Base-by-base conservation (phyloP, 345 rosid genomes). In the Arabis alpina region DNA sequence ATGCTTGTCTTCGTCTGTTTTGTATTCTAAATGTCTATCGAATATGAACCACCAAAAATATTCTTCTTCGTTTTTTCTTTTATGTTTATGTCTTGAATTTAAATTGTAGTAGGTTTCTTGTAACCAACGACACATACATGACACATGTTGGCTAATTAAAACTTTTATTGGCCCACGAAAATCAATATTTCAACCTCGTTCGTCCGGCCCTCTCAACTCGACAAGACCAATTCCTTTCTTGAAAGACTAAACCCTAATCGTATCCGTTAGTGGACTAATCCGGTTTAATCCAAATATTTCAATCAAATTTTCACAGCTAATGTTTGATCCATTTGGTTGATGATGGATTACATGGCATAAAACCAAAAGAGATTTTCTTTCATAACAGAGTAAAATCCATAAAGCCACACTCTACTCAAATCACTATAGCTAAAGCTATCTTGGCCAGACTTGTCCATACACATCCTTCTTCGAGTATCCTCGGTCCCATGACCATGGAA, bases 401-500 rank as follows among this genome's bases (percentile, higher is more conserved):
- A 50, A 49, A 49, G 58, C 23, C 28, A 49, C 15, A 36, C 19
- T 58, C 16, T 19, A 19, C 23, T 66, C 40, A 39, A 37, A 58
- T 63, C 63, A 23, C 13, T 43, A 3, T 19, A 48, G 52, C 53
- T 55, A 39, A 28, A 28, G 42, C 66, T 40, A 68, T 51, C 89
- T 84, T 0, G 95, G 96, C 96, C 97, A 88, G 75, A 83, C 84
- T 76, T 86, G 96, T 42, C 99, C 92, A 10, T 84, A 83, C 40
- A 89, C 95, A 76, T 88, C 97, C 80, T 85, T 88, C 77, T 89
- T 79, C 34, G 37, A 76, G 79, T 94, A 89, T 48, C 55, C 76
- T 66, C 93, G 76, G 78, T 91, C 97, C 99, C 99, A 91, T 23
- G 90, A 94, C 97, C 97, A 94, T 0, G 99, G 96, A 47, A 85